Evolutionary conservation across 2,329 filamentous ascomycete species (phyloP), one percentile per base, ranked within the genome.

Genomic region (Bimuria novae-zelandiae): DNA sequence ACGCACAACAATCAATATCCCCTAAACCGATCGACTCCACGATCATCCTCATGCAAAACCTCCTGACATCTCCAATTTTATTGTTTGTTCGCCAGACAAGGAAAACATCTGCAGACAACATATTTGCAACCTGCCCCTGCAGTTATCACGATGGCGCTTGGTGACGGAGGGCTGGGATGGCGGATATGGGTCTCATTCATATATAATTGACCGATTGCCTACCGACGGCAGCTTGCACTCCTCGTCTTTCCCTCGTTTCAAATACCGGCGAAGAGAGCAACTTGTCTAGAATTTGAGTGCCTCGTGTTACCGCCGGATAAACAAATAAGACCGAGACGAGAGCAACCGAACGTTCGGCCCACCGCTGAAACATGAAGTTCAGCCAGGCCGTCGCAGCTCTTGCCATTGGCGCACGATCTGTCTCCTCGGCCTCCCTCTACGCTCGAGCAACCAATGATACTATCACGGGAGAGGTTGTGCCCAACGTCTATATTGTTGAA

Each of bases 401-500:
- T 23, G 22, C 29, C 29, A 22, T 33, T 10, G 42, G 42, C 29
- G 42, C n/a, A 12, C 30, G 29, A 3, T 23, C 42, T 4, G 14
- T 42, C 14, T 23, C 21, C 12, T 12, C 42, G 12, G 12, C 29
- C 4, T 7, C n/a, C n/a, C n/a, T n/a, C n/a, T n/a, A n/a, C n/a
- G n/a, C n/a, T n/a, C n/a, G n/a, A n/a, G n/a, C n/a, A n/a, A n/a
- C n/a, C n/a, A n/a, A n/a, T n/a, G n/a, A n/a, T 27, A 27, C 25
- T 29, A 19, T n/a, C n/a, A 29, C 22, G 7, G 36, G 35, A n/a
- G 16, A 33, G 16, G 33, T 47, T 14, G 23, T 55, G 23, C 44
- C 52, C 19, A 43, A 43, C 32, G 49, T 45, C 6, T 64, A 61
- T 32, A 62, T 64, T 37, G 61, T 58, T 30, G 61, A 64, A 43